These are phyloP conservation scores for Adansonia madagascariensis DNA, from an alignment of 441 rosid species.

Conservation along the genomic window DNA sequence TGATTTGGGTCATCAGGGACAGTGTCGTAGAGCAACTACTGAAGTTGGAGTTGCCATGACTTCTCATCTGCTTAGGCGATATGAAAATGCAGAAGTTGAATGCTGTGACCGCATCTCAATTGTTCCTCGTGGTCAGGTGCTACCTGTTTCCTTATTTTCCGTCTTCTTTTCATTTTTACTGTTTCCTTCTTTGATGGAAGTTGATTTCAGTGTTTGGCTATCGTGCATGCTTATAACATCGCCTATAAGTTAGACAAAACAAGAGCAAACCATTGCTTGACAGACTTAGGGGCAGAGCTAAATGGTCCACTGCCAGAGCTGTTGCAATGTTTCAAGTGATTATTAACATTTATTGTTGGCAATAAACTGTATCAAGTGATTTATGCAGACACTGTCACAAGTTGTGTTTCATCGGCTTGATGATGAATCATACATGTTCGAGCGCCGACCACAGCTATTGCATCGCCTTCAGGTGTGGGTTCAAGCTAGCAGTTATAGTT, in stretches of 20 bases:
- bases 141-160: slow-evolving; percentile 38
- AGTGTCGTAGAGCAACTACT: slow-evolving; percentile 87
- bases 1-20: slow-evolving; percentile 82
- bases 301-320: slow-evolving; percentile 10
- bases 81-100: slow-evolving; percentile 80
- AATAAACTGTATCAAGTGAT: slow-evolving; percentile 23
- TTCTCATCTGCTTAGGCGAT: slow-evolving; percentile 77
- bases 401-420: slow-evolving; percentile 83
- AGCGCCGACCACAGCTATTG: slow-evolving; percentile 83
- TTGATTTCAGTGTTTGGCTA: background rate
- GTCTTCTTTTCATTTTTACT: background rate
- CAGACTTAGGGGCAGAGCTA: background rate
- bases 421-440: slow-evolving; percentile 88
- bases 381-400: slow-evolving; percentile 74
- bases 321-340: slow-evolving; percentile 23
- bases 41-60: slow-evolving; percentile 88
- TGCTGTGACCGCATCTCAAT: slow-evolving; percentile 85
- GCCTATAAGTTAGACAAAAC: slow-evolving; percentile 19
- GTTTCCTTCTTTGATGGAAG: slow-evolving; percentile 10
- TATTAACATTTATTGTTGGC: slow-evolving; percentile 32
- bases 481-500: slow-evolving; percentile 26
- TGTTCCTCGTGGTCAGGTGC: slow-evolving; percentile 88
- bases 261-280: slow-evolving; percentile 1
- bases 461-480: slow-evolving; percentile 86
- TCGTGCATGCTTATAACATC: background rate